Evolutionary conservation across 2,329 filamentous ascomycete species (phyloP).

Genomic region (Sporothrix inflata): DNA sequence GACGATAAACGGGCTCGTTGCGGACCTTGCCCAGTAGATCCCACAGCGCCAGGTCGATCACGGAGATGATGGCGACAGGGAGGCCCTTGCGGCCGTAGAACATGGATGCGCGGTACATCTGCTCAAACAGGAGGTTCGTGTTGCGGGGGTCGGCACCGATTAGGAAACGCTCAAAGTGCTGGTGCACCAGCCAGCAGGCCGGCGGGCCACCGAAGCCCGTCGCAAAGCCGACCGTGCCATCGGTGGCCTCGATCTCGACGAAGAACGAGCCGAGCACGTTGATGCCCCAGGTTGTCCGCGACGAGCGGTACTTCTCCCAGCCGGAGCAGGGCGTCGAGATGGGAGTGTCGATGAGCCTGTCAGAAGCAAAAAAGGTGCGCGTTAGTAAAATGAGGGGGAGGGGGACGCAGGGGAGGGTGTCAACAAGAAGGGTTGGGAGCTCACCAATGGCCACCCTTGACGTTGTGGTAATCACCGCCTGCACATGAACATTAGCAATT

Average conservation of each 20-base stretch:
- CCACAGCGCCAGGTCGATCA: slow-evolving; percentile 92
- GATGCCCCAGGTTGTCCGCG: slow-evolving; percentile 91
- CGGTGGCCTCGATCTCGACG: slow-evolving; percentile 82
- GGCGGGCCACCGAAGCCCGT: slow-evolving; percentile 93
- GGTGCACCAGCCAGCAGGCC: slow-evolving; percentile 89
- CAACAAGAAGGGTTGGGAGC: slow-evolving; percentile 30
- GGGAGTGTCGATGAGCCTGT: slow-evolving; percentile 87
- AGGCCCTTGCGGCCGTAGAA: slow-evolving; percentile 95
- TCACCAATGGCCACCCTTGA: slow-evolving; percentile 71
- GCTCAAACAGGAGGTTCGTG: slow-evolving; percentile 89
- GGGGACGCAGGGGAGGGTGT: background rate
- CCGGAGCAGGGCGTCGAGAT: slow-evolving; percentile 91
- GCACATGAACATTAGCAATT: slow-evolving; percentile 42
- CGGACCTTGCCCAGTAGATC: slow-evolving; percentile 89
- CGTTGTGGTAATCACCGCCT: slow-evolving; percentile 91
- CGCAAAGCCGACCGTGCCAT: slow-evolving; percentile 92
- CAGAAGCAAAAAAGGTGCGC: background rate
- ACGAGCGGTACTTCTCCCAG: slow-evolving; percentile 86
- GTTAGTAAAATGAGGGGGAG: background rate
- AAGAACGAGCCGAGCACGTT: slow-evolving; percentile 93
- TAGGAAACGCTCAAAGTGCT: slow-evolving; percentile 92
- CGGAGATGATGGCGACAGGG: slow-evolving; percentile 86
- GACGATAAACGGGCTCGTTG: slow-evolving; percentile 90
- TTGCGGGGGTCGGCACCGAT: slow-evolving; percentile 87
- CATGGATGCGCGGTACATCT: slow-evolving; percentile 95